Conservation (phyloP, 257 asterid species). For the Solanum boliviense region DNA sequence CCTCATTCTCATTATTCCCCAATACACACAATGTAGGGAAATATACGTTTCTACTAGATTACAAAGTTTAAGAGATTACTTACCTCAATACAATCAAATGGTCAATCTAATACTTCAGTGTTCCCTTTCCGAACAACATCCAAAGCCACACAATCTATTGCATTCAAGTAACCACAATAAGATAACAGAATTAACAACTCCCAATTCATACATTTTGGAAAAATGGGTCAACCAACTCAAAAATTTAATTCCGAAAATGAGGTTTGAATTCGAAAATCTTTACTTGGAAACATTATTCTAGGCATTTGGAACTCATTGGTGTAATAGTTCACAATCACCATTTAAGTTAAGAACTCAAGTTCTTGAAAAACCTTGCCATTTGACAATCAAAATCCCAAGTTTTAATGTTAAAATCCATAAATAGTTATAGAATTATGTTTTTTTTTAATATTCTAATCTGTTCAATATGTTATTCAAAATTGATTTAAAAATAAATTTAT, state of each 20-base stretch:
- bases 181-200: neutral
- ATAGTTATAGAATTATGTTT: too few species aligned
- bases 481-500: too few species aligned
- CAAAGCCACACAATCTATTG: neutral
- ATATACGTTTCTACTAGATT: neutral
- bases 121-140: neutral
- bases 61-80: neutral
- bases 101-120: neutral
- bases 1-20: neutral
- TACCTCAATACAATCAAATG: neutral
- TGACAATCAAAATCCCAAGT: neutral
- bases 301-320: neutral
- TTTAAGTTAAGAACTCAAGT: neutral
- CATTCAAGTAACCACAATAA: neutral
- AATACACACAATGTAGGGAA: neutral
- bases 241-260: neutral
- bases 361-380: neutral
- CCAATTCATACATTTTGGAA: neutral
- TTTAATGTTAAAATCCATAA: too few species aligned
- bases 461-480: too few species aligned
- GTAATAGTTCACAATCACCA: neutral
- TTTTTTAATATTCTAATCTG: too few species aligned
- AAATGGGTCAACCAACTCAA: neutral
- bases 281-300: neutral
- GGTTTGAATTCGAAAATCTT: neutral